Percentiles rank a stretch among this genome's conserved stretches.
phyloP scores from a whole-genome alignment of 306 rosid species.

The Vigna hirtella region DNA sequence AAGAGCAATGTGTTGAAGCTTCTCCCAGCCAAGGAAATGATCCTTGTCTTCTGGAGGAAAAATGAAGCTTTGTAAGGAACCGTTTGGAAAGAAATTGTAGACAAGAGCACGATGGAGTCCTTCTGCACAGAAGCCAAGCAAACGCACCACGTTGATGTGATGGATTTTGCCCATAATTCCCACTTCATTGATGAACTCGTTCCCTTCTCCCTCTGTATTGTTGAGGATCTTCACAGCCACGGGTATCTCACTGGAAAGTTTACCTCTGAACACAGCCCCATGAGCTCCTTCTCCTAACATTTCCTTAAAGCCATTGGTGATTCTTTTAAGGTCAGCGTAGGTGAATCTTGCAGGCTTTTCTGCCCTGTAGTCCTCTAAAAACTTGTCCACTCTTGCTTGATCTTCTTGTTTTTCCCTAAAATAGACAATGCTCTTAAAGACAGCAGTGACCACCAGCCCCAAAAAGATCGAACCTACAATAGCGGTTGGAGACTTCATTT shows the following conservation, averaged over 20 bases:
- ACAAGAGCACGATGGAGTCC: not conserved
- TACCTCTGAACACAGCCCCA: not conserved
- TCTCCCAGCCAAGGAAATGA: not conserved
- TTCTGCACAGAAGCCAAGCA: slow-evolving; percentile 13
- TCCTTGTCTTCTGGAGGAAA: not conserved
- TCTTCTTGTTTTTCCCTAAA: not conserved
- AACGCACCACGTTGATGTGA: not conserved
- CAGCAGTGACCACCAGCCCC: not conserved
- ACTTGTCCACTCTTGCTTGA: not conserved
- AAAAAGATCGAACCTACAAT: not conserved
- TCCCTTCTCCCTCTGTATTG: not conserved
- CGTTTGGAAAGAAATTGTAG: not conserved
- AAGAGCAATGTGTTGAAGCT: not conserved
- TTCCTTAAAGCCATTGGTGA: not conserved
- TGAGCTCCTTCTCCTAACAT: slow-evolving; percentile 2
- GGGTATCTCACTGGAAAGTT: not conserved
- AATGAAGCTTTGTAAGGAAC: not conserved
- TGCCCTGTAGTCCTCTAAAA: not conserved
- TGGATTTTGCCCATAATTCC: not conserved
- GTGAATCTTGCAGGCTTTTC: not conserved
- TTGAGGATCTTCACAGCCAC: slow-evolving; percentile 10
- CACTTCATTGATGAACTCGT: not conserved
- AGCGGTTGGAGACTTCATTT: not conserved
- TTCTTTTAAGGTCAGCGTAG: not conserved
- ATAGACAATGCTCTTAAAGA: not conserved